These are phyloP conservation scores for Mesembryanthemum crystallinum DNA, from an alignment of 148 eudicot species.

Conservation along the genomic window DNA sequence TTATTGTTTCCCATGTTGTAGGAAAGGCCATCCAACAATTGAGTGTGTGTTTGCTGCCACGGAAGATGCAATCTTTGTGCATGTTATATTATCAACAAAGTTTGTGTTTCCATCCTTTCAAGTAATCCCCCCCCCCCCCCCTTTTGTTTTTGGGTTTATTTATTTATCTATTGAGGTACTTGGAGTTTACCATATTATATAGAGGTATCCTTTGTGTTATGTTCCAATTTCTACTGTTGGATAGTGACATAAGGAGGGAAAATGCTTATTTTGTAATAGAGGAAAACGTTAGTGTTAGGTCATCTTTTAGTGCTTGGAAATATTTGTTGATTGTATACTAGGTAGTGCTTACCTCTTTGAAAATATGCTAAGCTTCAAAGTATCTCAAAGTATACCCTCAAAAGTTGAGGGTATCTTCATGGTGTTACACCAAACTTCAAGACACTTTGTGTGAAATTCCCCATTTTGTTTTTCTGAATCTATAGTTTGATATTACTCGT, in stretches of 20 bases:
- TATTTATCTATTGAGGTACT: background rate
- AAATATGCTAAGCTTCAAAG: background rate
- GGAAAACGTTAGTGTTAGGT: background rate
- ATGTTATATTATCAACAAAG: slow-evolving; percentile 80
- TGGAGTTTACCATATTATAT: background rate
- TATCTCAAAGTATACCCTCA: background rate
- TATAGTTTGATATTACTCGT: background rate
- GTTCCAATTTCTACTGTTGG: background rate
- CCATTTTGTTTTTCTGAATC: background rate
- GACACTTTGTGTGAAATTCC: background rate
- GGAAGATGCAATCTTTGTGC: slow-evolving; percentile 87
- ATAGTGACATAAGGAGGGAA: background rate
- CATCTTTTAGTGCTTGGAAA: background rate
- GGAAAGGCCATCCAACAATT: slow-evolving; percentile 88
- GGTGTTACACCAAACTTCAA: background rate
- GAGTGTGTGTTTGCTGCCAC: slow-evolving; percentile 89
- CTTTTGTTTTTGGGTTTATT: background rate
- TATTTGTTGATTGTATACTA: background rate
- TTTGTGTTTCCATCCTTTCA: slow-evolving; percentile 39
- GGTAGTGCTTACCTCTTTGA: background rate
- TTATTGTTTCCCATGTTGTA: slow-evolving; percentile 34
- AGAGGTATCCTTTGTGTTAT: background rate
- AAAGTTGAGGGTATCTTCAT: background rate
- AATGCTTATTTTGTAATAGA: background rate
- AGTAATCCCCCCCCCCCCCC: background rate